Conservation (phyloP, 257 asterid genomes). For the Striga asiatica region DNA sequence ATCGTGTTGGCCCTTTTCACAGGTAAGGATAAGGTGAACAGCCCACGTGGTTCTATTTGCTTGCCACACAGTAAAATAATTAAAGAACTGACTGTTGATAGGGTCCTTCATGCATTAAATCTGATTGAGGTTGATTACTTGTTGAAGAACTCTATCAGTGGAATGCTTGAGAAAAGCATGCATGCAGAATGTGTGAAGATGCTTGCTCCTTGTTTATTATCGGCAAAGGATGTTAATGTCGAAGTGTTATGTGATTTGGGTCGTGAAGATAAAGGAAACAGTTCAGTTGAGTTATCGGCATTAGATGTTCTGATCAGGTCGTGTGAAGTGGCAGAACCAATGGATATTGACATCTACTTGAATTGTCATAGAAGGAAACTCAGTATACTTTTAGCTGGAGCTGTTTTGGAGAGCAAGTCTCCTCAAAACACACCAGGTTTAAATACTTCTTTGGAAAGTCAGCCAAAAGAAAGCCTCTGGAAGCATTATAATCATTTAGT, state of each 20-base stretch:
- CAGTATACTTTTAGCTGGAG: slow-evolving; percentile 59
- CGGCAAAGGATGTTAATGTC: slow-evolving; percentile 44
- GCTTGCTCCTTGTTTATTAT: slow-evolving; percentile 76
- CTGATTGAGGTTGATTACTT: slow-evolving; percentile 69
- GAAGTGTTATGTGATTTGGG: slow-evolving; percentile 41
- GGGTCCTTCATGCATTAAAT: slow-evolving; percentile 64
- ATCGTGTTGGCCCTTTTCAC: slow-evolving; percentile 49
- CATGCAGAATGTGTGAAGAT: slow-evolving; percentile 50
- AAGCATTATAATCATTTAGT: slow-evolving; percentile 49
- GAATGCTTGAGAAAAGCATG: slow-evolving; percentile 67
- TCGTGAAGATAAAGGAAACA: slow-evolving; percentile 45
- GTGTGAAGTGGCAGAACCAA: slow-evolving; percentile 49
- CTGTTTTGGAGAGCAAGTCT: slow-evolving; percentile 39
- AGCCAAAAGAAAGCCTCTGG: slow-evolving; percentile 42
- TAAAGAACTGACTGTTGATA: slow-evolving; percentile 49
- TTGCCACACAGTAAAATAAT: slow-evolving; percentile 72
- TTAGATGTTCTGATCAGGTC: slow-evolving; percentile 68
- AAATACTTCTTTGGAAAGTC: slow-evolving; percentile 36
- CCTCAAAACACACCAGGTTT: slow-evolving; percentile 30
- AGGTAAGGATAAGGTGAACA: slow-evolving; percentile 34
- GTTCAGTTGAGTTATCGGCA: slow-evolving; percentile 72
- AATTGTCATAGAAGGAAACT: slow-evolving; percentile 84
- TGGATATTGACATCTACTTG: slow-evolving; percentile 57
- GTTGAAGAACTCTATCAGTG: slow-evolving; percentile 56
- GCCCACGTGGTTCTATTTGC: slow-evolving; percentile 33